Evolutionary conservation across 1,284 basidiomycete species (phyloP).

Genomic region (Naganishia cerealis): DNA sequence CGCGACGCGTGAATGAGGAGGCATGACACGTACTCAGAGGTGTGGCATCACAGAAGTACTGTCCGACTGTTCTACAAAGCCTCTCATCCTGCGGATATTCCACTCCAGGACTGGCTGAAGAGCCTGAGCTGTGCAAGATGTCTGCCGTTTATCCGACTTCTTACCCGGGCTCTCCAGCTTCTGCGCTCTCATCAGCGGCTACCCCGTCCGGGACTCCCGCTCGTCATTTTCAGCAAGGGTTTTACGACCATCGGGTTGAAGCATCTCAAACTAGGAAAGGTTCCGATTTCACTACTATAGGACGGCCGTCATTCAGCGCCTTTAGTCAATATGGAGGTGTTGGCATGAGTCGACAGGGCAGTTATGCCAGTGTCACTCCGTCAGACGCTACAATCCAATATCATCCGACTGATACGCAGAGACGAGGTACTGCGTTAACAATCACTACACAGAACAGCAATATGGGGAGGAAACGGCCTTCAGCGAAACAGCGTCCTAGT

Average conservation of each 20-base stretch:
- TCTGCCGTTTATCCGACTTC: conserved; percentile 22
- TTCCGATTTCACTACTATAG: background rate
- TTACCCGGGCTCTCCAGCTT: conserved; percentile 14
- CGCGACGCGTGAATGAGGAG: background rate
- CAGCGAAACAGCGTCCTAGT: background rate
- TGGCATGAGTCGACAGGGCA: conserved; percentile 20
- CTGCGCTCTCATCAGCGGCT: background rate
- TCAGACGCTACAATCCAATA: conserved; percentile 16
- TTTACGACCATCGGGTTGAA: background rate
- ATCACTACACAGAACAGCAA: background rate
- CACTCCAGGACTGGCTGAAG: conserved; percentile 3
- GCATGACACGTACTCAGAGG: conserved; percentile 3
- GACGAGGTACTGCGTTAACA: conserved; percentile 19
- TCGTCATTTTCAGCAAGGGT: background rate
- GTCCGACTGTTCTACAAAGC: background rate
- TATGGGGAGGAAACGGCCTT: conserved; percentile 7
- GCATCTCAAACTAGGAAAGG: conserved; percentile 7
- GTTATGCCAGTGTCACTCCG: conserved; percentile 9
- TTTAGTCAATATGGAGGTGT: conserved; percentile 11
- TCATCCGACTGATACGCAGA: background rate
- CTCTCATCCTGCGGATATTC: background rate
- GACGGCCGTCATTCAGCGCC: conserved; percentile 15
- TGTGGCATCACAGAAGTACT: background rate
- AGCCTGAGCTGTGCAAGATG: conserved; percentile 8
- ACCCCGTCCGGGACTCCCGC: background rate